Base-by-base conservation (phyloP, 164 flowering plant genomes). In the Brasenia schreberi region DNA sequence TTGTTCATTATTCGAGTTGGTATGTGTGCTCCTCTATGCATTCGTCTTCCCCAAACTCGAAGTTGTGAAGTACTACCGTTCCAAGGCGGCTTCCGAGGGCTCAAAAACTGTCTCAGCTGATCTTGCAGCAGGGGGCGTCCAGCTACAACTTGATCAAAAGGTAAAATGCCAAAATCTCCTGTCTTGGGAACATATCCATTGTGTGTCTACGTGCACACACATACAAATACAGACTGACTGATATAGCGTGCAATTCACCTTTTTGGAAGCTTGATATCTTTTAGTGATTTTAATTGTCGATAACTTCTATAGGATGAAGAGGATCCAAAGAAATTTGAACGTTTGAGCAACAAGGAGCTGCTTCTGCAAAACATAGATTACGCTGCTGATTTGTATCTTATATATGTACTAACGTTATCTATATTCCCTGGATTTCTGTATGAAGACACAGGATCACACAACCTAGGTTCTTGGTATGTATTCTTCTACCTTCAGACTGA, bases 391-490 rank as follows among this genome's bases (percentile, higher is more conserved):
- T 43, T 85, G 72, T 81, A 59, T 71, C 70, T 85, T 69, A 82
- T 84, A 49, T 85, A 81, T 68, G 81, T 84, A 4, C 67, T 85
- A 49, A 84, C 87, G 6, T 66, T 85, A 58, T 82, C 90, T 44
- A 84, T 85, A 64, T 77, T 84, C 69, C 88, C 88, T 4, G 90
- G 87, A 1, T 85, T 85, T 76, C 60, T 85, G 56, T 82, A 66
- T 59, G 90, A 85, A 65, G 76, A 85, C 67, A 85, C 87, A 19
- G 87, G 90, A 19, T 0, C 70, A 4, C 90, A 85, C 68, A 64
- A 70, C 42, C 69, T 84, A 52, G 87, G 86, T 4, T 19, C 76
- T 66, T 85, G 90, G 90, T 82, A 74, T 65, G 74, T 59, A 4
- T 11, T 64, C 56, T 17, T 53, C 42, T 12, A 6, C 12, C 53